Evolutionary conservation across 306 rosid species (phyloP), one percentile per base, ranked within the genome.

Genomic region (Gillenia trifoliata): DNA sequence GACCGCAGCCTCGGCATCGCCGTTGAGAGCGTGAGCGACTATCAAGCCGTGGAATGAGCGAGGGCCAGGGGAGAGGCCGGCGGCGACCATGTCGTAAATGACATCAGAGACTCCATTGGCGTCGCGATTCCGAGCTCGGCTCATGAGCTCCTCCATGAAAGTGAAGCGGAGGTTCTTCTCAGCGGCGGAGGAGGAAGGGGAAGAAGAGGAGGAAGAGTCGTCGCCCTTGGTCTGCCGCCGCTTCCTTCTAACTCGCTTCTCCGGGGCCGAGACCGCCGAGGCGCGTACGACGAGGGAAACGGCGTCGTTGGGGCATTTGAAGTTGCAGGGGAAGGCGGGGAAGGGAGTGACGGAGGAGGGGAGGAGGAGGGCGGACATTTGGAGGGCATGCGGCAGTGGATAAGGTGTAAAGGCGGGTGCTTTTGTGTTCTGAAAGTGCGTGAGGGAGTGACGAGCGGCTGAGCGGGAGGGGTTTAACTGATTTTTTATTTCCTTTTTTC

Each of bases 131-230:
- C 96, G 75, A 19, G 97, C 96, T 0, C 94, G 92, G 78, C 71
- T 75, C 98, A 93, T 93, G 74, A 93, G 98, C 79, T 93, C 94
- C 81, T 91, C 97, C 98, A 93, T 93, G 90, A 93, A 93, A 30
- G 85, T 74, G 86, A 89, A 89, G 71, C 96, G 97, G 66, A 93
- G 97, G 68, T 77, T 77, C 64, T 73, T 89, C 87, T 93, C 98
- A 0, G 85, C 77, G 2, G 87, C 84, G 17, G 83, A 49, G 52
- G 80, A 28, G 4, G 87, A 68, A 31, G 73, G 38, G 41, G 11
- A 38, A 2, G 61, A 29, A 0, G 84, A 66, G 0, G 88, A 23
- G 17, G 78, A 36, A 4, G 82, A 71, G 41, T 79, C 93, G 11
- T 82, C 85, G 50, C 80, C 90, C 88, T 85, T 89, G 2, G 69